These are phyloP conservation scores for Mortierella claussenii DNA, from an alignment of 192 early-diverging fungal genomes.

Conservation along the genomic window DNA sequence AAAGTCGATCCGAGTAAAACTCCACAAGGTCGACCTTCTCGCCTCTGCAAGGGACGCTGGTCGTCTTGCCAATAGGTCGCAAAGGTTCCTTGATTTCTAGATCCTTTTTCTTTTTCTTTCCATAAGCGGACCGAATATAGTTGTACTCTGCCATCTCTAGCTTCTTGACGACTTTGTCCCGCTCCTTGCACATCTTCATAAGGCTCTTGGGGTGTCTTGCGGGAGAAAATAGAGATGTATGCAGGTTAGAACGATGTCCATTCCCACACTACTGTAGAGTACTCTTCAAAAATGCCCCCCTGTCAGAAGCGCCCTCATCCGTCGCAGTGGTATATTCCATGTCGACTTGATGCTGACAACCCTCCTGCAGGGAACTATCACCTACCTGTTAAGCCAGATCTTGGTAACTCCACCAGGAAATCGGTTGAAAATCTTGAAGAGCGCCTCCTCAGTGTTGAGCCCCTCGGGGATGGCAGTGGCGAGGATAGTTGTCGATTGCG, in stretches of 20 bases:
- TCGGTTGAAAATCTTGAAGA: constrained; percentile 64
- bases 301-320: no score
- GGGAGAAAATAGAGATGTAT: background rate
- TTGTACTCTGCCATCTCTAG: constrained; percentile 63
- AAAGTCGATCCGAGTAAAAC: constrained; percentile 54
- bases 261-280: no score
- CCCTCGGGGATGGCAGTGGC: constrained; percentile 75
- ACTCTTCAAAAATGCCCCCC: no score
- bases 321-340: no score
- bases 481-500: constrained; percentile 72
- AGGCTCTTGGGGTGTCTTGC: constrained; percentile 61
- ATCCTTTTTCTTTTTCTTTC: constrained; percentile 15
- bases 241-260: background rate
- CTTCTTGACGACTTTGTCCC: constrained; percentile 58
- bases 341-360: no score
- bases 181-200: constrained; percentile 55
- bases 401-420: constrained; percentile 78
- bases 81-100: constrained; percentile 16
- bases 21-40: constrained; percentile 74
- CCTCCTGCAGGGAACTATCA: no score
- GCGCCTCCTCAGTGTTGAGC: constrained; percentile 58
- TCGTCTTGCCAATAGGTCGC: constrained; percentile 69
- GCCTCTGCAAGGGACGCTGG: constrained; percentile 58
- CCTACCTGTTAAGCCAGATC: constrained; percentile 70
- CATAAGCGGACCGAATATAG: constrained; percentile 29